A percentile compares a stretch with the other conserved stretches of the same genome.
Evolutionary conservation across 768 basidiomycete genomes (phyloP).

Genomic region (Pisolithus orientalis): DNA sequence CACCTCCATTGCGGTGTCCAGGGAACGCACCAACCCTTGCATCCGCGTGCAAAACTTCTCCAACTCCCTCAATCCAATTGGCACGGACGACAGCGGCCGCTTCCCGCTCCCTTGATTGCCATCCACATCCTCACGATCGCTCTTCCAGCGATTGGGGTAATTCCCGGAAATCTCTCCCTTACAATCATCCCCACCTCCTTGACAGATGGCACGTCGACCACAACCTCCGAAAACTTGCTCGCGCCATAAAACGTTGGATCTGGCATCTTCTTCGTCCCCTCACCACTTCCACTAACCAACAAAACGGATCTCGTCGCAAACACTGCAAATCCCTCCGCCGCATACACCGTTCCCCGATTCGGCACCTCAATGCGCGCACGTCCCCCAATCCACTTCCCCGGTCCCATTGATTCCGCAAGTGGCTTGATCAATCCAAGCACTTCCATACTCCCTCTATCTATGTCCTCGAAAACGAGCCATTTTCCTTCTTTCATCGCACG

Average conservation of each 20-base stretch:
- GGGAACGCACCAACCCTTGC: conserved; percentile 50
- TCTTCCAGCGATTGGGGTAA: conserved; percentile 42
- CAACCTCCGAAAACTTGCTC: conserved; percentile 75
- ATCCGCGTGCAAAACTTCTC: conserved; percentile 80
- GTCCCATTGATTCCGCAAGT: conserved; percentile 65
- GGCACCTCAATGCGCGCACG: conserved; percentile 67
- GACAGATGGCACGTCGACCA: conserved; percentile 51
- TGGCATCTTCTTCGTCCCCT: conserved; percentile 31
- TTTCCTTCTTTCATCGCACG: conserved; percentile 84
- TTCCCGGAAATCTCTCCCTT: conserved; percentile 53
- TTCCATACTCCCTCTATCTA: conserved; percentile 86
- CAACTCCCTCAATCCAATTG: conserved; percentile 73
- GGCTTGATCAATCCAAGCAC: conserved; percentile 84
- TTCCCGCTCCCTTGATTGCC: conserved; percentile 42
- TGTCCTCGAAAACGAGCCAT: conserved; percentile 91
- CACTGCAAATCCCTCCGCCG: conserved; percentile 73
- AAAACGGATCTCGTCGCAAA: conserved; percentile 81
- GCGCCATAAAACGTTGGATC: conserved; percentile 73
- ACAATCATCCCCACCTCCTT: conserved; percentile 72
- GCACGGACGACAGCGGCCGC: conserved; percentile 46
- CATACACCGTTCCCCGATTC: conserved; percentile 65
- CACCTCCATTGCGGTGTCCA: conserved; percentile 38
- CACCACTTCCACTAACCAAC: conserved; percentile 35
- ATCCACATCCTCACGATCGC: conserved; percentile 70
- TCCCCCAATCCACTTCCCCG: conserved; percentile 71